Evolutionary conservation across 1,284 basidiomycete genomes (phyloP).

Genomic region (Fistulinella staudtii): DNA sequence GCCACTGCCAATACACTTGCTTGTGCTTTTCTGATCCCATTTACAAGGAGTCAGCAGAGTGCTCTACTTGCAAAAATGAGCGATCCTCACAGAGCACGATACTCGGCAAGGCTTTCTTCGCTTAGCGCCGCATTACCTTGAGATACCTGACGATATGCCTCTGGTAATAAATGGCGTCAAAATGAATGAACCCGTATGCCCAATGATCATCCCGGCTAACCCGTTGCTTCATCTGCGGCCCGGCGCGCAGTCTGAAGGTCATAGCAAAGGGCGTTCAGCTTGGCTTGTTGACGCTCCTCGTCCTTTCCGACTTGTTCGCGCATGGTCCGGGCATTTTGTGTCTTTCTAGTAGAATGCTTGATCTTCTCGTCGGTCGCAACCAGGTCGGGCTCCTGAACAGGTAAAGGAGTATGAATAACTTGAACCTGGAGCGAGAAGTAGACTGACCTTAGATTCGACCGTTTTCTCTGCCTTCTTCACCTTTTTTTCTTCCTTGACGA

Average conservation of each 20-base stretch:
- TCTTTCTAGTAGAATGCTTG: conserved; percentile 77
- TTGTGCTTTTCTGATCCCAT: conserved; percentile 58
- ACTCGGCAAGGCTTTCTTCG: conserved; percentile 84
- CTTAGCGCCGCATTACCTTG: conserved; percentile 76
- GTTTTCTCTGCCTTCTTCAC: conserved; percentile 82
- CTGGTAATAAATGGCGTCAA: conserved; percentile 36
- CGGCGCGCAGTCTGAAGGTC: conserved; percentile 68
- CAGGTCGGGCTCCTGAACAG: conserved; percentile 70
- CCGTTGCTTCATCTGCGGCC: conserved; percentile 75
- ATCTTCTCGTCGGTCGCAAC: conserved; percentile 85
- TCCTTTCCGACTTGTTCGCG: conserved; percentile 68
- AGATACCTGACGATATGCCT: conserved; percentile 72
- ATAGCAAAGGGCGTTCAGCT: conserved; percentile 53
- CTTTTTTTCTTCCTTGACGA: conserved; percentile 71
- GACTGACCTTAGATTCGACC: conserved; percentile 73
- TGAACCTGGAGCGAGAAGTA: neutral
- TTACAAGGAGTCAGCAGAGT: conserved; percentile 6
- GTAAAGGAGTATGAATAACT: neutral
- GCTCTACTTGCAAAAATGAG: neutral
- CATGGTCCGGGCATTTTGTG: conserved; percentile 64
- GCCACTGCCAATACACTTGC: conserved; percentile 78
- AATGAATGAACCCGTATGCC: neutral
- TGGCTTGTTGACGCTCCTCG: conserved; percentile 59
- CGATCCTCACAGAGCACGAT: conserved; percentile 71
- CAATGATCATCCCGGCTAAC: conserved; percentile 35